Evolutionary conservation across 2,329 filamentous ascomycete genomes (phyloP).

Genomic region (Fusarium chuoi): DNA sequence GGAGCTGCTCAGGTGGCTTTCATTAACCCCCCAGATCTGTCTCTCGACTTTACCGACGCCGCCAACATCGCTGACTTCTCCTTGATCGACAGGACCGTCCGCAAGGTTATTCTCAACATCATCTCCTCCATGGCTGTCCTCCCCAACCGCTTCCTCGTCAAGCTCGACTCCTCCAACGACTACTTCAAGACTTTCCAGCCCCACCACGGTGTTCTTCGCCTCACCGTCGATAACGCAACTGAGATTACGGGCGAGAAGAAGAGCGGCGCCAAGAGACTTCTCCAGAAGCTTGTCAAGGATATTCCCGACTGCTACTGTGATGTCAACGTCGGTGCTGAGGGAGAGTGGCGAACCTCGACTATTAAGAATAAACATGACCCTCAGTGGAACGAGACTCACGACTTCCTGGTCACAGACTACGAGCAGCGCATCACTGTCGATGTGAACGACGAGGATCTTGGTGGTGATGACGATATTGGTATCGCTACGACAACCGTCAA

Average conservation of each 20-base stretch:
- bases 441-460: constrained; percentile 38
- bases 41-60: constrained; percentile 42
- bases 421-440: constrained; percentile 40
- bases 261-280: constrained; percentile 34
- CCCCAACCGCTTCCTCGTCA: constrained; percentile 43
- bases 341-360: constrained; percentile 40
- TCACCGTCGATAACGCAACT: constrained; percentile 37
- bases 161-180: constrained; percentile 41
- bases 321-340: constrained; percentile 38
- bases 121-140: constrained; percentile 43
- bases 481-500: constrained; percentile 37
- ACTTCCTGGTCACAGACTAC: constrained; percentile 41
- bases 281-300: constrained; percentile 40
- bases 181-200: constrained; percentile 44
- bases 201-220: constrained; percentile 39
- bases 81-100: constrained; percentile 36
- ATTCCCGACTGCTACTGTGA: constrained; percentile 41
- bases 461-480: constrained; percentile 40
- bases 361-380: constrained; percentile 42
- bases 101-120: constrained; percentile 40
- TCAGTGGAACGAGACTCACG: constrained; percentile 42
- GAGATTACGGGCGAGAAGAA: constrained; percentile 38
- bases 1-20: constrained; percentile 42
- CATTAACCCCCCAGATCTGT: constrained; percentile 36
- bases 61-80: constrained; percentile 42